Percentiles rank a stretch among this genome's conserved stretches.
phyloP scores from a whole-genome alignment of 495 filamentous ascomycete species.

The Penicillium riverlandense region DNA sequence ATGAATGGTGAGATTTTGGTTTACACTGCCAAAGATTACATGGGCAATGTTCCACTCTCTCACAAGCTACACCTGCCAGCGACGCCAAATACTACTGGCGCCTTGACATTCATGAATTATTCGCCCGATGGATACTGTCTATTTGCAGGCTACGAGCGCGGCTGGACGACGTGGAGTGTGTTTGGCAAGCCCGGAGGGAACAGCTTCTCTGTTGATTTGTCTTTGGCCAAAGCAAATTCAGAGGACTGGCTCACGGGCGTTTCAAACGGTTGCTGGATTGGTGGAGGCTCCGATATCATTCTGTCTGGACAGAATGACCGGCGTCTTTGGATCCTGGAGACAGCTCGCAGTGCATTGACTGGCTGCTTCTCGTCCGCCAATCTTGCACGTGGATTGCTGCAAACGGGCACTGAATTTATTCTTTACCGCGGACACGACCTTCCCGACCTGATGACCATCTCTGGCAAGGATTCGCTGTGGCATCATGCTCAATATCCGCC shows the following conservation, averaged over 20 bases:
- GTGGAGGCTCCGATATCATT: slow-evolving; percentile 78
- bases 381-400: slow-evolving; percentile 77
- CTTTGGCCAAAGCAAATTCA: slow-evolving; percentile 53
- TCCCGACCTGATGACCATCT: slow-evolving; percentile 81
- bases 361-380: slow-evolving; percentile 89
- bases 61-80: slow-evolving; percentile 64
- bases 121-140: slow-evolving; percentile 96
- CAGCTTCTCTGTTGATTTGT: slow-evolving; percentile 66
- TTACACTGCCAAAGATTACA: slow-evolving; percentile 88
- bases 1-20: slow-evolving; percentile 71
- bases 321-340: slow-evolving; percentile 80
- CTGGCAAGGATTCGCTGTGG: slow-evolving; percentile 89
- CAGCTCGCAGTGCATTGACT: slow-evolving; percentile 83
- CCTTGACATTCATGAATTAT: slow-evolving; percentile 69
- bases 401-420: slow-evolving; percentile 77
- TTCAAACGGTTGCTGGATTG: slow-evolving; percentile 72
- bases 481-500: slow-evolving; percentile 83
- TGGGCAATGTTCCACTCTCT: slow-evolving; percentile 86
- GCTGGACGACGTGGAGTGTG: slow-evolving; percentile 96
- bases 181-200: slow-evolving; percentile 82
- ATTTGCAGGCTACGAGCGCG: slow-evolving; percentile 86
- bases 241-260: slow-evolving; percentile 80
- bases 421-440: slow-evolving; percentile 90
- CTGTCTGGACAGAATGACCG: slow-evolving; percentile 62
- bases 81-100: slow-evolving; percentile 56